Conservation (phyloP, 2,329 filamentous ascomycete species). For the Colletotrichum karsti region DNA sequence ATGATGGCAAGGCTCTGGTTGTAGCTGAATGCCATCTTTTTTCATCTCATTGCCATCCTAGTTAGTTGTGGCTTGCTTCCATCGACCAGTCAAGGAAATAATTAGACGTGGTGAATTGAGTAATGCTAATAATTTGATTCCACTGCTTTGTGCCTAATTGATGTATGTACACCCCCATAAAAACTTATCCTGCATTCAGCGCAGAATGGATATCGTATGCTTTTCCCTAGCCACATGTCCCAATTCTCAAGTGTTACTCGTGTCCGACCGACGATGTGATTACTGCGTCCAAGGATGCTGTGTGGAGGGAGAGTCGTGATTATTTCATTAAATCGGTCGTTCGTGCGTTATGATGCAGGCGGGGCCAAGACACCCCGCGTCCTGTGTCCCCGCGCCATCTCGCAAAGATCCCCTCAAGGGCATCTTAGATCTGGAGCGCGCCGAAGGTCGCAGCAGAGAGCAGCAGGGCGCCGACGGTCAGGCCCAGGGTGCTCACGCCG, state of each 20-base stretch:
- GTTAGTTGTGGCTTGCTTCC: too few relatives aligned
- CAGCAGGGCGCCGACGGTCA: slow-evolving; percentile 45
- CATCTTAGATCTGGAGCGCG: slow-evolving; percentile 26
- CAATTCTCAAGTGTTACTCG: neutral
- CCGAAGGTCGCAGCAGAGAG: slow-evolving; percentile 40
- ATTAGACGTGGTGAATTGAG: too few relatives aligned
- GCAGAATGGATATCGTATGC: neutral
- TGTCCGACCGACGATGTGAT: neutral
- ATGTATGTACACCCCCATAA: neutral
- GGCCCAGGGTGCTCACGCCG: slow-evolving; percentile 39
- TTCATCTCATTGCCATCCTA: too few relatives aligned
- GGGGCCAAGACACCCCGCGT: too few relatives aligned
- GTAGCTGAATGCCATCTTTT: too few relatives aligned
- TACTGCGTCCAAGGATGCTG: neutral
- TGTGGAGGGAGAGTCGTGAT: neutral
- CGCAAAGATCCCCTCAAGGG: neutral
- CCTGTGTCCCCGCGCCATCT: too few relatives aligned
- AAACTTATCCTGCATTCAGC: neutral
- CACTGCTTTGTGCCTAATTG: neutral
- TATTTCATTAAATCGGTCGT: slow-evolving; percentile 3
- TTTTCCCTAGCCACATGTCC: neutral
- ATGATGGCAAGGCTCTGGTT: too few relatives aligned
- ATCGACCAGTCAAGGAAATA: too few relatives aligned
- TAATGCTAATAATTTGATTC: neutral
- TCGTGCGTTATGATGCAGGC: neutral